Evolutionary conservation across 768 basidiomycete species (phyloP).

Genomic region (Boletus vinaceobasis): DNA sequence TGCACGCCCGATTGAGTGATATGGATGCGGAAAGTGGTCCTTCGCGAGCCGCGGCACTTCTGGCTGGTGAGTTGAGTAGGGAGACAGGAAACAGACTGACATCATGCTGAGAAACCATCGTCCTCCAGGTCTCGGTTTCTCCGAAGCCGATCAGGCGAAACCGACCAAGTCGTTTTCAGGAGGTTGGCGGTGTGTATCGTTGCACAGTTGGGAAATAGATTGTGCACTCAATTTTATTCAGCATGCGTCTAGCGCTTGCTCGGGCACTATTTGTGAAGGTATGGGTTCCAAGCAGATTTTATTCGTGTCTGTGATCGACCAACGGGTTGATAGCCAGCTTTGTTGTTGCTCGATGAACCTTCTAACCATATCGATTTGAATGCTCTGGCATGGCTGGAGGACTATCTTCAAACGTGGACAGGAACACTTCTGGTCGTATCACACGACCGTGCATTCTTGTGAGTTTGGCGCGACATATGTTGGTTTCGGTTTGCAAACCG

Average conservation of each 20-base stretch:
- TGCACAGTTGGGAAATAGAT: not conserved
- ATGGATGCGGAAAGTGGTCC: constrained; percentile 99
- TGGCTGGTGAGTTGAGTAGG: constrained; percentile 58
- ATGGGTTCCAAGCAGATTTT: not conserved
- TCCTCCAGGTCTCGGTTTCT: constrained; percentile 79
- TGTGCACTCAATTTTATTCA: constrained; percentile 26
- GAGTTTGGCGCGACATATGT: constrained; percentile 19
- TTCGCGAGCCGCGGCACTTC: constrained; percentile 82
- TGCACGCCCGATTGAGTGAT: constrained; percentile 87
- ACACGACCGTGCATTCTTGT: constrained; percentile 97
- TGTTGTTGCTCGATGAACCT: constrained; percentile 87
- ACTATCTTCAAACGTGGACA: constrained; percentile 93
- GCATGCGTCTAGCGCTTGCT: constrained; percentile 95
- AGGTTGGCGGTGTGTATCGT: constrained; percentile 78
- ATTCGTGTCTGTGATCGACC: constrained; percentile 1
- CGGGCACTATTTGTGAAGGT: constrained; percentile 96
- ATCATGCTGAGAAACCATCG: not conserved
- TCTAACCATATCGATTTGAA: constrained; percentile 98
- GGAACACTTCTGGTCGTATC: constrained; percentile 95
- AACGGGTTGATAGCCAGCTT: constrained; percentile 47
- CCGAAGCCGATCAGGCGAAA: constrained; percentile 78
- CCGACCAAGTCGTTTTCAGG: constrained; percentile 88
- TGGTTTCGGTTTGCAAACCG: not conserved
- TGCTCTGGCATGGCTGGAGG: constrained; percentile 96
- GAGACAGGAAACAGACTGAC: not conserved